A percentile compares a stretch with the other conserved stretches of the same genome.
phyloP scores from a whole-genome alignment of 2,329 filamentous ascomycete genomes.

The Westerdykella sp. region DNA sequence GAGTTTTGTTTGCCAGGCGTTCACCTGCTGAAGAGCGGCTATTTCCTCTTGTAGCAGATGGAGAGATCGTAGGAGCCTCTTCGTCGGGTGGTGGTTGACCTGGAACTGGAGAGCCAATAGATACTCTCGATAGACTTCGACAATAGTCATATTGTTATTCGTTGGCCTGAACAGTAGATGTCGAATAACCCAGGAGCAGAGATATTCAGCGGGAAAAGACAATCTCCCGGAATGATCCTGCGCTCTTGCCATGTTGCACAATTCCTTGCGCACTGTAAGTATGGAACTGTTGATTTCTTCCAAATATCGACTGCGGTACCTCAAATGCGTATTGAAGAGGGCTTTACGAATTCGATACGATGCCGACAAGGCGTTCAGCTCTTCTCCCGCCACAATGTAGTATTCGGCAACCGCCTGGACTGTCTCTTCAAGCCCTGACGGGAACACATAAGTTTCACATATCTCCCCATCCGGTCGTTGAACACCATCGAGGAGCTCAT shows the following conservation, averaged over 20 bases:
- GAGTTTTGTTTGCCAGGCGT: conserved; percentile 22
- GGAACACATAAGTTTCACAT: conserved; percentile 22
- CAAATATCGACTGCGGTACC: no score
- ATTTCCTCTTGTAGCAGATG: conserved; percentile 32
- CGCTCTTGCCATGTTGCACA: conserved; percentile 23
- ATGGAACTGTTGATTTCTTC: conserved; percentile 4
- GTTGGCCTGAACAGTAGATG: conserved; percentile 25
- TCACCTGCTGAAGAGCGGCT: conserved; percentile 17
- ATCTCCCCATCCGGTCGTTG: conserved; percentile 18
- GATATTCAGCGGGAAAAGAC: conserved; percentile 23
- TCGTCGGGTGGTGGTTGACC: conserved; percentile 29
- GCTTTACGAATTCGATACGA: no score
- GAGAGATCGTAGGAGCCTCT: conserved; percentile 28
- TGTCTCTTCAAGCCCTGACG: conserved; percentile 16
- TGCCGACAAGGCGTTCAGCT: conserved; percentile 9
- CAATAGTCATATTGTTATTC: conserved; percentile 18
- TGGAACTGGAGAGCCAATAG: conserved; percentile 30
- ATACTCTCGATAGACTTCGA: conserved; percentile 29
- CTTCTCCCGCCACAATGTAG: conserved; percentile 23
- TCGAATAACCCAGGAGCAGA: conserved; percentile 28
- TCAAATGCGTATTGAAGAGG: no score
- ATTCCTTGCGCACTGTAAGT: conserved; percentile 12
- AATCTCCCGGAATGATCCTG: conserved; percentile 12
- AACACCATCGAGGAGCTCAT: conserved; percentile 23
- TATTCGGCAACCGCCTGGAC: conserved; percentile 19